phyloP scores from a whole-genome alignment of 345 rosid species.

The Dipteronia sinensis region DNA sequence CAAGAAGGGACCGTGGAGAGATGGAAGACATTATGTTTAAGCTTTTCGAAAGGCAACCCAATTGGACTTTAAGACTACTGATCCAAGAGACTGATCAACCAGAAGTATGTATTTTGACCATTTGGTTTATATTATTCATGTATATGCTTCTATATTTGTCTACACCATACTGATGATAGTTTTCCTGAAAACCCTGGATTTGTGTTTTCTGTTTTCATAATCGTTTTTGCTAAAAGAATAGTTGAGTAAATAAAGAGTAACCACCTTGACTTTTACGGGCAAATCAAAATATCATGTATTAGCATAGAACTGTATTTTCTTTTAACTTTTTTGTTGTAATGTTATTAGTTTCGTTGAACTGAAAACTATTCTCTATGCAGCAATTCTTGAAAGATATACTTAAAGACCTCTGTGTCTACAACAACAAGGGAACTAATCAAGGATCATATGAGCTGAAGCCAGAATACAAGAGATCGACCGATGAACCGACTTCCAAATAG shows the following conservation, averaged over 20 bases:
- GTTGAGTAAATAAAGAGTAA: neutral
- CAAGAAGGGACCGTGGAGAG: conserved; percentile 90
- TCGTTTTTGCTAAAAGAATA: neutral
- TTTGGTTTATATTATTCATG: conserved; percentile 12
- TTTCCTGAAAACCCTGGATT: neutral
- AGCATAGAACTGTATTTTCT: neutral
- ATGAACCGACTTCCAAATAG: conserved; percentile 35
- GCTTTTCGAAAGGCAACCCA: conserved; percentile 86
- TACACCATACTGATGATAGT: neutral
- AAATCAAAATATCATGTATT: neutral
- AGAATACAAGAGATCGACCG: conserved; percentile 68
- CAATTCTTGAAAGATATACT: conserved; percentile 87
- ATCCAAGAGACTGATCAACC: conserved; percentile 94
- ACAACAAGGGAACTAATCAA: conserved; percentile 84
- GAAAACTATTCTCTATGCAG: conserved; percentile 35
- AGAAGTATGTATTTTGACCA: conserved; percentile 49
- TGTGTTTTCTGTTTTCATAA: neutral
- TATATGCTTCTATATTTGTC: neutral
- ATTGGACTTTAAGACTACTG: conserved; percentile 77
- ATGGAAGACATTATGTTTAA: conserved; percentile 88
- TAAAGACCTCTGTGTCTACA: conserved; percentile 83
- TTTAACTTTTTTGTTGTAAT: neutral
- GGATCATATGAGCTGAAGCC: conserved; percentile 93
- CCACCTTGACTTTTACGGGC: neutral
- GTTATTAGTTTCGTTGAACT: neutral